phyloP scores from a whole-genome alignment of 495 filamentous ascomycete species.

The Hypoxylon fragiforme region DNA sequence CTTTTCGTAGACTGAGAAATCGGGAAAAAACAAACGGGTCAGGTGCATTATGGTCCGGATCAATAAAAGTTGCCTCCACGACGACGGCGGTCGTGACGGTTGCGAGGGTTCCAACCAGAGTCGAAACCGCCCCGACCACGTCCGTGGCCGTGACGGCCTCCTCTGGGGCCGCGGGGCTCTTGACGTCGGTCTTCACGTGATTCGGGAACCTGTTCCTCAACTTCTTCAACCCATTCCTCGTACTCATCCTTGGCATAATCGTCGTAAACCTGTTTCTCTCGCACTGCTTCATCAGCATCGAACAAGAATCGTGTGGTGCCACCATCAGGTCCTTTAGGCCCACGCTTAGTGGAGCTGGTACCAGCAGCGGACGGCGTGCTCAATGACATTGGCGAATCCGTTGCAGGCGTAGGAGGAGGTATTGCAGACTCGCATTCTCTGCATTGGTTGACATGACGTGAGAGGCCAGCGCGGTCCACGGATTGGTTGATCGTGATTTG shows the following conservation, averaged over 20 bases:
- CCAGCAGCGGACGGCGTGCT: constrained; percentile 41
- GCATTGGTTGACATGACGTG: constrained; percentile 48
- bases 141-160: constrained; percentile 33
- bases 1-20: not conserved
- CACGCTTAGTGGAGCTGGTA: constrained; percentile 45
- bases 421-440: constrained; percentile 46
- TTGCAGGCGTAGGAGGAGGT: constrained; percentile 37
- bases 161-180: constrained; percentile 38
- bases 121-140: constrained; percentile 37
- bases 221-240: constrained; percentile 74
- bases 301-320: constrained; percentile 91
- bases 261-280: constrained; percentile 68
- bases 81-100: constrained; percentile 34
- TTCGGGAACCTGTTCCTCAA: constrained; percentile 55
- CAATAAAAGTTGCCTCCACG: constrained; percentile 31
- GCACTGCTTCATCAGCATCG: constrained; percentile 72
- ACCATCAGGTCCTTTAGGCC: constrained; percentile 59
- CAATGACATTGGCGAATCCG: constrained; percentile 43
- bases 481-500: constrained; percentile 86
- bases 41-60: too few relatives aligned
- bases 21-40: not conserved
- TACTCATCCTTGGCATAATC: constrained; percentile 73
- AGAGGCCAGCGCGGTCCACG: constrained; percentile 45
- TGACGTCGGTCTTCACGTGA: constrained; percentile 37
- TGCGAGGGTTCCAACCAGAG: constrained; percentile 24